phyloP scores from a whole-genome alignment of 2,329 filamentous ascomycete genomes.

The Aspergillus chevalieri region DNA sequence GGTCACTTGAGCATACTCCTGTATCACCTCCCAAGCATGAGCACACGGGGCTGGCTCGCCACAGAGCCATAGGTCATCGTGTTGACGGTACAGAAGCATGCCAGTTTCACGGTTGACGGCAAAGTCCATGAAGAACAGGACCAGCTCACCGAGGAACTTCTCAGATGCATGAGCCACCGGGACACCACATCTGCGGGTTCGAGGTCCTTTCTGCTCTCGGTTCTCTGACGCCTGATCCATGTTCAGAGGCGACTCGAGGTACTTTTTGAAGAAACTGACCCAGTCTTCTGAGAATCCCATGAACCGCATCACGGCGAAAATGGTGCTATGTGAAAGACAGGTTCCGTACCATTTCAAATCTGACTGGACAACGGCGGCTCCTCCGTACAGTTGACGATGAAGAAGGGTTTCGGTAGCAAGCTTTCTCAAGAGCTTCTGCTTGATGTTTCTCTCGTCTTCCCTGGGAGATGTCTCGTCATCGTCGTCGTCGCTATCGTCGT shows the following conservation, averaged over 20 bases:
- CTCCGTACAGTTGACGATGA: slow-evolving; percentile 26
- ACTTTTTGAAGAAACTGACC: slow-evolving; percentile 42
- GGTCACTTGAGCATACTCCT: slow-evolving; percentile 38
- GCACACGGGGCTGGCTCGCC: slow-evolving; percentile 37
- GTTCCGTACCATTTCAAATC: slow-evolving; percentile 42
- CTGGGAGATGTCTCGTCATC: neutral
- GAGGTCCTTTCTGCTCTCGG: slow-evolving; percentile 22
- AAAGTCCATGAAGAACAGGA: slow-evolving; percentile 45
- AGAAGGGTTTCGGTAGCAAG: slow-evolving; percentile 13
- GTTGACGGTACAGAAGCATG: slow-evolving; percentile 41
- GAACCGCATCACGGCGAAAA: slow-evolving; percentile 40
- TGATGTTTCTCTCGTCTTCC: neutral
- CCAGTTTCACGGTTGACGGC: slow-evolving; percentile 41
- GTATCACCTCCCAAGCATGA: slow-evolving; percentile 40
- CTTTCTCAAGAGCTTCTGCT: neutral
- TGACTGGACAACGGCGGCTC: slow-evolving; percentile 37
- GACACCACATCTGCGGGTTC: slow-evolving; percentile 39
- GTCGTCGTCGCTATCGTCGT: neutral
- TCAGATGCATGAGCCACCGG: slow-evolving; percentile 43
- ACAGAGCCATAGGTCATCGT: slow-evolving; percentile 47
- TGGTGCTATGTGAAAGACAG: slow-evolving; percentile 41
- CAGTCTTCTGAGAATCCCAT: slow-evolving; percentile 40
- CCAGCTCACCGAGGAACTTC: slow-evolving; percentile 44
- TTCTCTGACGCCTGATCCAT: slow-evolving; percentile 27
- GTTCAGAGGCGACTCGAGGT: slow-evolving; percentile 43